A percentile compares a stretch with the other conserved stretches of the same genome.
Evolutionary conservation across 768 basidiomycete species (phyloP).

Genomic region (Chiua virens): DNA sequence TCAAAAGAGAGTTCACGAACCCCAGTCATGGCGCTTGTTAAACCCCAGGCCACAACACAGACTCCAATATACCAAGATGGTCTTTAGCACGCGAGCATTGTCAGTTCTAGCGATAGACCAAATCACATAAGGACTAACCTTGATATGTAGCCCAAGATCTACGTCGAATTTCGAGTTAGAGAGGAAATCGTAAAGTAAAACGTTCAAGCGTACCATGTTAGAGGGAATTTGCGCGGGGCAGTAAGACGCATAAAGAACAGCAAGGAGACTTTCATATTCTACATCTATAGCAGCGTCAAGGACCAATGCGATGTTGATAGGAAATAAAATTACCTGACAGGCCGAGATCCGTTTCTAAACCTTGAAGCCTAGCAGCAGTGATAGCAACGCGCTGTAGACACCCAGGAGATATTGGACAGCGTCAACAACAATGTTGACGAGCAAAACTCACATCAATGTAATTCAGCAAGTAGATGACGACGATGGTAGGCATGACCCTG

Average conservation of each 20-base stretch:
- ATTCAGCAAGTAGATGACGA: constrained; percentile 66
- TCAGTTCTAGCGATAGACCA: background rate
- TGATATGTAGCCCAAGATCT: constrained; percentile 46
- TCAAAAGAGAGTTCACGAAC: constrained; percentile 21
- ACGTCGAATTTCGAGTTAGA: background rate
- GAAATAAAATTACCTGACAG: constrained; percentile 37
- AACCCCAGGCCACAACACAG: constrained; percentile 64
- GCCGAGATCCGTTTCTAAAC: constrained; percentile 48
- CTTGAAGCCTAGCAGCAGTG: constrained; percentile 50
- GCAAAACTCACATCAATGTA: constrained; percentile 57
- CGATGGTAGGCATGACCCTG: constrained; percentile 55
- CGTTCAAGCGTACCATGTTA: constrained; percentile 4
- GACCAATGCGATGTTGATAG: background rate
- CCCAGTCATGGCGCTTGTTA: constrained; percentile 62
- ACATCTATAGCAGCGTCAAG: constrained; percentile 36
- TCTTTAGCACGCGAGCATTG: constrained; percentile 28
- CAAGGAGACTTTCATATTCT: constrained; percentile 54
- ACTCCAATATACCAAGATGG: constrained; percentile 62
- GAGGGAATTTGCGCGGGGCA: constrained; percentile 52
- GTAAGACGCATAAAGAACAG: constrained; percentile 58
- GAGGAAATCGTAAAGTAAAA: background rate
- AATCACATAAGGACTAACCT: constrained; percentile 33
- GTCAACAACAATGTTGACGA: background rate
- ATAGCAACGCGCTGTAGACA: constrained; percentile 43
- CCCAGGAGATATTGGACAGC: too few relatives aligned